Conservation (phyloP, 176 grass and related monocot species). For the Stipa capillata region DNA sequence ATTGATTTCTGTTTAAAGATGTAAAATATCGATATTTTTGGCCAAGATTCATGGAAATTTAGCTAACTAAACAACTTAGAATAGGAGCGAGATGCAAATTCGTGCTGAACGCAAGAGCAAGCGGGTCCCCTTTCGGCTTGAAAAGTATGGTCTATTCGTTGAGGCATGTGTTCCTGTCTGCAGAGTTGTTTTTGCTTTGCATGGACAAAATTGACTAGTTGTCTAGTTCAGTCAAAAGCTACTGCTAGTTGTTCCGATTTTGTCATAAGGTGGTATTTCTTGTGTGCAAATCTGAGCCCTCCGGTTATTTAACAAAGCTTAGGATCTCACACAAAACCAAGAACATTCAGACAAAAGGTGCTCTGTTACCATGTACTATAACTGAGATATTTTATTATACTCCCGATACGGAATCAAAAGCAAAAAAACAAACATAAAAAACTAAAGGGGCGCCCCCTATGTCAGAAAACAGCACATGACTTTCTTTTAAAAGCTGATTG, state of each 20-base stretch:
- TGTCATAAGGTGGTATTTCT: background rate
- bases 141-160: no score
- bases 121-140: no score
- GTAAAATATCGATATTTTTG: background rate
- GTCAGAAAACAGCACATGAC: background rate
- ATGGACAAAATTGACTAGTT: background rate
- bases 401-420: background rate
- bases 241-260: background rate
- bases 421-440: background rate
- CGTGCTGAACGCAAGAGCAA: no score
- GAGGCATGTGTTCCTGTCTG: background rate
- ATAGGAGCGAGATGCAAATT: no score
- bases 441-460: background rate
- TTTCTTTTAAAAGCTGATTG: background rate
- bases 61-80: no score
- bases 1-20: background rate
- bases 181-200: background rate
- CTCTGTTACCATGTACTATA: background rate
- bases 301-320: background rate
- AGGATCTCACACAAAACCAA: constrained; percentile 6
- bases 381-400: background rate
- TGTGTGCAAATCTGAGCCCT: background rate
- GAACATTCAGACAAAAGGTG: constrained; percentile 42
- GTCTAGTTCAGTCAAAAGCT: constrained; percentile 34
- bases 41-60: background rate